Conservation (phyloP, 345 rosid genomes). For the Syzygium grande region DNA sequence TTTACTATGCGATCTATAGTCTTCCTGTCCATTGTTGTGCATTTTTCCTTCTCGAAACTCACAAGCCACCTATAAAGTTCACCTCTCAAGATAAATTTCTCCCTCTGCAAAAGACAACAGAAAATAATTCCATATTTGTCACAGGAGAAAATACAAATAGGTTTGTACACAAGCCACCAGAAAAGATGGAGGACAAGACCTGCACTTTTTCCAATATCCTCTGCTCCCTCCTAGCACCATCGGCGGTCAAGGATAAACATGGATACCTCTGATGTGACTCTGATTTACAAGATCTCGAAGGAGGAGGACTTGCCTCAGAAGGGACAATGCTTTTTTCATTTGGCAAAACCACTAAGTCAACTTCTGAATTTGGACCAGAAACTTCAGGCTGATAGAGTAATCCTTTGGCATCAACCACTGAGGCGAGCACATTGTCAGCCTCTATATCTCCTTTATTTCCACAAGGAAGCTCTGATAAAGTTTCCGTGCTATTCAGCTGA, state of each 20-base stretch:
- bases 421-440: constrained; percentile 13
- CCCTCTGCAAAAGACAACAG: constrained; percentile 38
- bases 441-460: constrained; percentile 18
- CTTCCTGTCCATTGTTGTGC: constrained; percentile 72
- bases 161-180: neutral
- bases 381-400: constrained; percentile 19
- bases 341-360: constrained; percentile 13
- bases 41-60: constrained; percentile 70
- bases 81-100: constrained; percentile 66
- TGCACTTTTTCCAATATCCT: constrained; percentile 66
- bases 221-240: constrained; percentile 70
- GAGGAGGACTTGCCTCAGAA: constrained; percentile 22
- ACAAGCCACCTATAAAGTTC: constrained; percentile 81
- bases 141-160: neutral
- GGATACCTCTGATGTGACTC: constrained; percentile 25
- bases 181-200: constrained; percentile 19
- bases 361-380: constrained; percentile 18
- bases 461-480: constrained; percentile 23
- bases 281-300: constrained; percentile 19
- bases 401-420: constrained; percentile 27
- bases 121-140: neutral
- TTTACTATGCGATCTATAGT: constrained; percentile 60
- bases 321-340: constrained; percentile 23
- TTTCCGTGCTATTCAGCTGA: constrained; percentile 23
- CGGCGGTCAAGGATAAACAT: constrained; percentile 38